Conservation (phyloP, 805 yeast genomes). For the Metschnikowia sp. region DNA sequence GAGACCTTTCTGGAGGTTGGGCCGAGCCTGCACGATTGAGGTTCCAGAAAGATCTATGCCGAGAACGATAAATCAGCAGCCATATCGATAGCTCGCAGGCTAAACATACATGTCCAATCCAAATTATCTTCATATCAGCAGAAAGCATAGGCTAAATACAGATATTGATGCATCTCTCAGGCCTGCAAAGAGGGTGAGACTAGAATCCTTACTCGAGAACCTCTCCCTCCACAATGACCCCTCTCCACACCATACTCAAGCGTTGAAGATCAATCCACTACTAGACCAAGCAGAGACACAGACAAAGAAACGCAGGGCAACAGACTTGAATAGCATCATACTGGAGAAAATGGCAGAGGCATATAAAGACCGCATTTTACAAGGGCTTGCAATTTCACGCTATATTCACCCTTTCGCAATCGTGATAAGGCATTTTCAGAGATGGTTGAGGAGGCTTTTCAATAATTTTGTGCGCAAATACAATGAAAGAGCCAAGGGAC, state of each 20-base stretch:
- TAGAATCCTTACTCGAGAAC: slow-evolving; percentile 27
- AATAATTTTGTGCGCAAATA: slow-evolving; percentile 31
- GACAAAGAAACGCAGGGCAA: background rate
- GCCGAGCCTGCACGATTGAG: slow-evolving; percentile 6
- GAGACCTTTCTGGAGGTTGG: background rate
- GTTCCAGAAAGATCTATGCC: slow-evolving; percentile 9
- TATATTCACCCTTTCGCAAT: slow-evolving; percentile 27
- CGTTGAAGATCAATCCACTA: slow-evolving; percentile 12
- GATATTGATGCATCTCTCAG: slow-evolving; percentile 1
- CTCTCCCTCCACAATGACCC: slow-evolving; percentile 21
- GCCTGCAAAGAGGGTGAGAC: slow-evolving; percentile 26
- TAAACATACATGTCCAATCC: background rate
- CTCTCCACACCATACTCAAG: background rate
- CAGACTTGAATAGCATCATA: slow-evolving; percentile 19
- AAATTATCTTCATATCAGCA: background rate
- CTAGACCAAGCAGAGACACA: slow-evolving; percentile 5
- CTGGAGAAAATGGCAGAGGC: slow-evolving; percentile 24
- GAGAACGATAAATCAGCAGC: background rate
- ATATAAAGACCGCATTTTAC: slow-evolving; percentile 19
- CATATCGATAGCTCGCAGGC: background rate
- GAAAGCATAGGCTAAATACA: slow-evolving; percentile 6
- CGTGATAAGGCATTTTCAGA: slow-evolving; percentile 27
- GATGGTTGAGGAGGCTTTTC: slow-evolving; percentile 36
- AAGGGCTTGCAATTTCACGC: slow-evolving; percentile 21
- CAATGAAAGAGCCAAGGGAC: slow-evolving; percentile 16